Evolutionary conservation across 345 rosid species (phyloP).

Genomic region (Bruguiera sexangula): DNA sequence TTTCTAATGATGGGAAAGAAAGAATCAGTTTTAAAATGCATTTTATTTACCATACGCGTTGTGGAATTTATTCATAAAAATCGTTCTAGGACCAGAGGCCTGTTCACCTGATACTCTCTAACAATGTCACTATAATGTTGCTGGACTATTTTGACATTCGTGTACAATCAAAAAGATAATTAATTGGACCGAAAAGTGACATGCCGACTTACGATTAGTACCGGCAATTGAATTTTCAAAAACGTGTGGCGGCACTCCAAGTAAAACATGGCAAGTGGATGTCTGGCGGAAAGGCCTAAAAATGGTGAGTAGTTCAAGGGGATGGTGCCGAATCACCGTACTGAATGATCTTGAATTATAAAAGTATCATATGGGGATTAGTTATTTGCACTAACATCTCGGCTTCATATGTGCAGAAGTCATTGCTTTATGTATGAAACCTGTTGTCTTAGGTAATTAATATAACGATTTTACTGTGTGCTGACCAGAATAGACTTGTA

Average conservation of each 20-base stretch:
- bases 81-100: no score
- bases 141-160: conserved; percentile 10
- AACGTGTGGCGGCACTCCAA: conserved; percentile 2
- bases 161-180: background rate
- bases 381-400: no score
- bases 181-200: conserved; percentile 9
- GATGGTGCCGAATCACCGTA: background rate
- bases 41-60: background rate
- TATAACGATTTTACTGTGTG: no score
- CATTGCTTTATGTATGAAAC: no score
- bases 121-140: background rate
- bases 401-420: no score
- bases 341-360: no score
- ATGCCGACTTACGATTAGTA: conserved; percentile 1
- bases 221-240: background rate
- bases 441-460: no score
- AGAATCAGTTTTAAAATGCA: background rate
- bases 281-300: conserved; percentile 4
- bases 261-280: conserved; percentile 3
- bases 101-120: background rate
- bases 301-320: background rate
- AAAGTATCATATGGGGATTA: no score
- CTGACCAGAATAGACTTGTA: no score
- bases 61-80: background rate
- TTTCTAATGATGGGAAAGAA: background rate